These are phyloP conservation scores for Thermothelomyces thermophilus DNA, from an alignment of 2,329 filamentous ascomycete genomes.

Conservation along the genomic window DNA sequence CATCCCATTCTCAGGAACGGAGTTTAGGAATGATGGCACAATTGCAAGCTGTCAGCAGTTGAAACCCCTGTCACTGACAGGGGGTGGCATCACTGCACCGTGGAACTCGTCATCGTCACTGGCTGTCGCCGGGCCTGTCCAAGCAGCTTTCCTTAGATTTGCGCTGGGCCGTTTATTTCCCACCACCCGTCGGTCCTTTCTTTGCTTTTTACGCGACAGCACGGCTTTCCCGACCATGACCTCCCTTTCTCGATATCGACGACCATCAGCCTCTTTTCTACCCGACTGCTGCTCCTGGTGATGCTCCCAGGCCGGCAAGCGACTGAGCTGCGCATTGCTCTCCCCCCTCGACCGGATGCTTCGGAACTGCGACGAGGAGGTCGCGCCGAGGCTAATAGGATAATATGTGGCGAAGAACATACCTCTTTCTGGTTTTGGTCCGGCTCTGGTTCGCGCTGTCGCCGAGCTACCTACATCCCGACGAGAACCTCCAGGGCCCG, in stretches of 20 bases:
- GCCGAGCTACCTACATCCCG: constrained; percentile 93
- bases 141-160: constrained; percentile 12
- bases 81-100: constrained; percentile 2
- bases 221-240: constrained; percentile 15
- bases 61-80: constrained; percentile 11
- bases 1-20: constrained; percentile 1
- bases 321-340: constrained; percentile 11
- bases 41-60: constrained; percentile 7
- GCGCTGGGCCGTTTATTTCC: constrained; percentile 11
- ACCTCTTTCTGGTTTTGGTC: constrained; percentile 76
- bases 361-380: constrained; percentile 19
- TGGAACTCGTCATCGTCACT: constrained; percentile 14
- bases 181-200: constrained; percentile 11
- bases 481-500: constrained; percentile 98
- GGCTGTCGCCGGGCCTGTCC: constrained; percentile 1
- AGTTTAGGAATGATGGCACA: neutral
- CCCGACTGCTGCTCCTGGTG: constrained; percentile 11
- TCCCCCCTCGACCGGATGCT: constrained; percentile 20
- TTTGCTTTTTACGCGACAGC: neutral
- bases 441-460: constrained; percentile 91
- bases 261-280: constrained; percentile 3
- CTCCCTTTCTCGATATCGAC: constrained; percentile 3
- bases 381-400: constrained; percentile 16
- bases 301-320: constrained; percentile 16
- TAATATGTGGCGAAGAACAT: constrained; percentile 85